Conservation (phyloP, 1,284 basidiomycete species). For the Sparassis latifolia region DNA sequence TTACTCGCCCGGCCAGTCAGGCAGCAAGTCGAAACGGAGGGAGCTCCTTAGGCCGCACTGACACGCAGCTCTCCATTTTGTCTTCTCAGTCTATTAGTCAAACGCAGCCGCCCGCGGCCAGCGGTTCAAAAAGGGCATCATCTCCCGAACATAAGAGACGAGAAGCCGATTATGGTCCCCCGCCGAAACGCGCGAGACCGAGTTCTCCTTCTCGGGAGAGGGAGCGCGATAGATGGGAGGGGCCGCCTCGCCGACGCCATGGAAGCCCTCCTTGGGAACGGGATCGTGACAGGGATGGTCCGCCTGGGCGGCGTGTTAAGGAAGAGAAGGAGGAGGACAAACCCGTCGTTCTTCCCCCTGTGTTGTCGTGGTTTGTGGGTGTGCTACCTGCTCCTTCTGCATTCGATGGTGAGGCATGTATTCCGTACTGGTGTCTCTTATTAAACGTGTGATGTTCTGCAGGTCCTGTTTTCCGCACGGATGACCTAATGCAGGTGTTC, state of each 20-base stretch:
- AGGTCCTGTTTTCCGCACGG: slow-evolving; percentile 84
- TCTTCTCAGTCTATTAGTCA: slow-evolving; percentile 16
- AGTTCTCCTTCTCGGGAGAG: slow-evolving; percentile 45
- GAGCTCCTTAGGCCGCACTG: slow-evolving; percentile 36
- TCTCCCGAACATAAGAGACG: slow-evolving; percentile 46
- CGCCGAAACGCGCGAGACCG: slow-evolving; percentile 48
- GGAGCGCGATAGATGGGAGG: slow-evolving; percentile 44
- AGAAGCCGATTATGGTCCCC: slow-evolving; percentile 38
- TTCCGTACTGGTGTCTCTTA: slow-evolving; percentile 9
- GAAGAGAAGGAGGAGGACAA: slow-evolving; percentile 50
- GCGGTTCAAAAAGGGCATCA: slow-evolving; percentile 35
- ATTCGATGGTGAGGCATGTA: slow-evolving; percentile 69
- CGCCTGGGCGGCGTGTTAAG: slow-evolving; percentile 36
- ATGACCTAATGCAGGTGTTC: slow-evolving; percentile 80
- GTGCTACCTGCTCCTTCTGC: slow-evolving; percentile 61
- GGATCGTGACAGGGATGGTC: slow-evolving; percentile 32
- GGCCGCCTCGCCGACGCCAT: slow-evolving; percentile 37
- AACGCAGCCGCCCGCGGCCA: slow-evolving; percentile 8
- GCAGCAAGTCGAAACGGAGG: slow-evolving; percentile 14
- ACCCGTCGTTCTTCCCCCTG: slow-evolving; percentile 52
- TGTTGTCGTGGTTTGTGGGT: slow-evolving; percentile 77
- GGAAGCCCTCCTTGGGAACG: slow-evolving; percentile 46
- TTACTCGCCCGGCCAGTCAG: slow-evolving; percentile 27
- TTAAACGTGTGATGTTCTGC: slow-evolving; percentile 7
- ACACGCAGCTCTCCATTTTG: slow-evolving; percentile 40